A percentile compares a stretch with the other conserved stretches of the same genome.
These are phyloP conservation scores for Cyclotella baltica DNA, from an alignment of 108 stramenopile species.

Conservation along the genomic window DNA sequence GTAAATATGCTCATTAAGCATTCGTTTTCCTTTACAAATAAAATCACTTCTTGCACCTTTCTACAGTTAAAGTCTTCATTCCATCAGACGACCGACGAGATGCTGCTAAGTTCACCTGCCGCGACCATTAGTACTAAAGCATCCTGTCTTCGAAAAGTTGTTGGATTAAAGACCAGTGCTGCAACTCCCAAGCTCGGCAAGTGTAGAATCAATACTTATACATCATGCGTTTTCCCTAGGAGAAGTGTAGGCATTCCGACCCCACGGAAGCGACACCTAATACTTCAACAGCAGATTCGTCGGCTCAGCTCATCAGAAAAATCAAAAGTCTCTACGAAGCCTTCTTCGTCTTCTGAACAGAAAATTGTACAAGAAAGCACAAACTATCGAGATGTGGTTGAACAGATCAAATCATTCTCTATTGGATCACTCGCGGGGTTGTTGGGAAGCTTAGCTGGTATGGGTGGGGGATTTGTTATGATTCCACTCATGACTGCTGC, in stretches of 20 bases:
- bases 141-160: no score
- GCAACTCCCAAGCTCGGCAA: background rate
- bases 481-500: slow-evolving; percentile 69
- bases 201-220: background rate
- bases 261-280: background rate
- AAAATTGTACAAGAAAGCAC: background rate
- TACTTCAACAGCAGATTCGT: background rate
- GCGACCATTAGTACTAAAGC: no score
- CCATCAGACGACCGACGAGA: no score
- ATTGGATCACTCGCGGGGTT: slow-evolving; percentile 84
- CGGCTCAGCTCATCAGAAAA: background rate
- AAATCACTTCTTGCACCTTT: no score
- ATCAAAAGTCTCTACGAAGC: background rate
- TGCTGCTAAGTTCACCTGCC: no score
- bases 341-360: background rate
- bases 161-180: background rate
- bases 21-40: no score
- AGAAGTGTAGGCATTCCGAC: background rate
- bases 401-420: slow-evolving; percentile 55
- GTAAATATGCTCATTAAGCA: no score
- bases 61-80: no score
- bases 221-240: background rate
- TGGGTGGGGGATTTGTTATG: slow-evolving; percentile 96
- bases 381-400: background rate
- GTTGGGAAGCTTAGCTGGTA: slow-evolving; percentile 86